Conservation (phyloP, 257 asterid genomes). For the Nicotiana otophora region DNA sequence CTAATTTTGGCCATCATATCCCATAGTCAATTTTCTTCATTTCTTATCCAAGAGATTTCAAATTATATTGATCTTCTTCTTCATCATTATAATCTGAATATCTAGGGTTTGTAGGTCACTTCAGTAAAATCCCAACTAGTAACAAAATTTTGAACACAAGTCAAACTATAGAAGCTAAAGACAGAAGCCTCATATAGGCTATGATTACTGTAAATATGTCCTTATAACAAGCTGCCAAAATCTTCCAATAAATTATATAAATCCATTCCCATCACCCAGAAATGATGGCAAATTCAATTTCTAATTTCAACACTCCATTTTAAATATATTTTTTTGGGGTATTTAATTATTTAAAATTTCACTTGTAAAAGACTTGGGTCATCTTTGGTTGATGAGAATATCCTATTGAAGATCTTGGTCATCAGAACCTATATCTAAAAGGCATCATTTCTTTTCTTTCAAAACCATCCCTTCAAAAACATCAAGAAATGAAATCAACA, state of each 20-base stretch:
- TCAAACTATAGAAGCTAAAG: conserved; percentile 24
- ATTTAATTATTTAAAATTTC: too few relatives aligned
- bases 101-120: background rate
- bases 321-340: too few relatives aligned
- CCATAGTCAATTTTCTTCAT: conserved; percentile 1
- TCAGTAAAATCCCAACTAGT: background rate
- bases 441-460: conserved; percentile 1
- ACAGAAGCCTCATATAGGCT: background rate
- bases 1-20: background rate
- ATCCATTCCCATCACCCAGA: conserved; percentile 7
- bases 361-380: background rate
- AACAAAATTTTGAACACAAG: background rate
- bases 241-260: background rate
- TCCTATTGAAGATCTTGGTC: background rate
- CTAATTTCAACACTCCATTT: background rate
- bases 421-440: conserved; percentile 10
- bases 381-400: background rate
- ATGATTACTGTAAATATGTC: conserved; percentile 23
- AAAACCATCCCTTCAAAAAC: conserved; percentile 4
- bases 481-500: background rate
- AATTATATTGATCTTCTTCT: conserved; percentile 2
- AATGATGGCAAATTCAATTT: background rate
- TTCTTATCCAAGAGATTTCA: conserved; percentile 2
- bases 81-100: conserved; percentile 3
- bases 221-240: conserved; percentile 2